Conservation (phyloP, 768 basidiomycete species). For the Termitomyces sp. region DNA sequence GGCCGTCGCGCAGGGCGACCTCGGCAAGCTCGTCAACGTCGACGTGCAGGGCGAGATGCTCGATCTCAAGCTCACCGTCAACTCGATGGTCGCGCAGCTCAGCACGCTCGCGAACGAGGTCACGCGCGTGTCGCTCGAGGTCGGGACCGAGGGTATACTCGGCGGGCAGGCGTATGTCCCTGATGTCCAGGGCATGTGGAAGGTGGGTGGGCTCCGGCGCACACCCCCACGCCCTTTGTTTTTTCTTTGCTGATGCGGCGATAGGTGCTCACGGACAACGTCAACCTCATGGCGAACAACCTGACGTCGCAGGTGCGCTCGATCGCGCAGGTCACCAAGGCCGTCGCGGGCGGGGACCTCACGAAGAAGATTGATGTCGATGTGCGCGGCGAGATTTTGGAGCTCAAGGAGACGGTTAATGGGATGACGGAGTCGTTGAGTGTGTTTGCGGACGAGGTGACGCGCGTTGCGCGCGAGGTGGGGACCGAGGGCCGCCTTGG, state of each 20-base stretch:
- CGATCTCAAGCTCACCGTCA: conserved; percentile 82
- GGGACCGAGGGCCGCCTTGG: conserved; percentile 95
- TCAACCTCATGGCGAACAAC: conserved; percentile 88
- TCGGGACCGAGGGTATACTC: conserved; percentile 88
- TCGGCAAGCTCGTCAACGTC: conserved; percentile 80
- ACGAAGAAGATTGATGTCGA: conserved; percentile 91
- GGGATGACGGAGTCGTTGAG: conserved; percentile 89
- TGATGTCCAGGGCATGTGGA: conserved; percentile 95
- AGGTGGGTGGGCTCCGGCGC: no score
- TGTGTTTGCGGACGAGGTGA: conserved; percentile 77
- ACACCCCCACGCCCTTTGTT: no score
- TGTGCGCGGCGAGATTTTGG: conserved; percentile 87
- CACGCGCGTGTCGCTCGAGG: conserved; percentile 88
- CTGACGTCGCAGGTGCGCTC: conserved; percentile 85
- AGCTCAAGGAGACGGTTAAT: conserved; percentile 90
- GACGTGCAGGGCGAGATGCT: conserved; percentile 95
- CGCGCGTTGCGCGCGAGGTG: conserved; percentile 89
- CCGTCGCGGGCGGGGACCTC: conserved; percentile 89
- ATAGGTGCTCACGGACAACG: conserved; percentile 66
- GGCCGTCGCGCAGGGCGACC: conserved; percentile 81
- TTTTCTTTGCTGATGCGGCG: no score
- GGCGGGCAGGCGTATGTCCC: conserved; percentile 90
- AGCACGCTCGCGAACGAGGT: conserved; percentile 76
- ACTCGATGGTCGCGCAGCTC: conserved; percentile 79
- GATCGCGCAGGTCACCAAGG: conserved; percentile 88